Evolutionary conservation across 2,329 filamentous ascomycete genomes (phyloP), one percentile per base, ranked within the genome.

Genomic region (Neofusicoccum ribis): DNA sequence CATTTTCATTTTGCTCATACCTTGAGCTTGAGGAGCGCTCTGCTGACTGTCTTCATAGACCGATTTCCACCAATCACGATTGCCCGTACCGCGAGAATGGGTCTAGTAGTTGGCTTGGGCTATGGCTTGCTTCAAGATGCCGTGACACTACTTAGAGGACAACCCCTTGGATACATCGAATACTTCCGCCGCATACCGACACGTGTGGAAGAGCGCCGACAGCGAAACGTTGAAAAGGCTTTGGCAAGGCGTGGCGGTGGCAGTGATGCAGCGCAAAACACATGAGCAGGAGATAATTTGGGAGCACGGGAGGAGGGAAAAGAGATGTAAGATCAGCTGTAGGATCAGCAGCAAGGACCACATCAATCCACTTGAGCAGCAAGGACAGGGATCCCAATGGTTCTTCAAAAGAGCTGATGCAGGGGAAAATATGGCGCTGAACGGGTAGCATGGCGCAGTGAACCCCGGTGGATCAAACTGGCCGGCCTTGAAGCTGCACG

Each of bases 121-220:
- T 98, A 92, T 78, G 94, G 94, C 27, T 81, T 94, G 43, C 76
- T 90, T 65, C 93, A 98, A 78, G 94, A 98, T 79, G 79, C 84
- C 11, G 76, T 95, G 39, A 87, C 88, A 62, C 82, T 89, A 66
- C 79, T 87, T 61, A 89, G 87, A 74, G 92, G 92, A 63, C 88
- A 91, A 71, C 86, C 83, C 63, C 86, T 93, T 39, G 87, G 87
- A 20, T 96, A 96, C 75, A 80, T 96, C 67, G 88, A 92, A 66
- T 91, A 88, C 70, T 17, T 60, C 52, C 63, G 54, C 14, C 27
- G 20, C 63, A 44, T 65, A 4, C 37, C 54, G 15, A 37, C 34
- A 5, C 52, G 63, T 34, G 9, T 62, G 3, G 59, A 62, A 17
- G 46, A 62, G 9, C 46, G 59, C 5, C 59, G 59, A 5, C 59